Conservation (phyloP, 2,329 filamentous ascomycete genomes). For the Aspergillus pseudoglaucus region DNA sequence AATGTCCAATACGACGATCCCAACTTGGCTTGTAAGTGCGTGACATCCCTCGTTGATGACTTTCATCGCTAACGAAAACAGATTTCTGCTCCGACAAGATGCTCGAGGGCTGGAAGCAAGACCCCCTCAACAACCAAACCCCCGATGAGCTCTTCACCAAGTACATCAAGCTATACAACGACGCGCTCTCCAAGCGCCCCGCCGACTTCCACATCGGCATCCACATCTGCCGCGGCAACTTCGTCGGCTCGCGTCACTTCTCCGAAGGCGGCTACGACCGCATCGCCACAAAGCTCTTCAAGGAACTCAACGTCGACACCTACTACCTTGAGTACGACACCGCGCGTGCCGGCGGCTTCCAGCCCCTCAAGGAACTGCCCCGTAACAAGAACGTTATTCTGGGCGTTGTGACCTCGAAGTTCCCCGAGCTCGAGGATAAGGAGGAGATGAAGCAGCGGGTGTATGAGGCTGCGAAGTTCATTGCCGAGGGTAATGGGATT, state of each 20-base stretch:
- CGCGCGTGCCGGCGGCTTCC: constrained; percentile 57
- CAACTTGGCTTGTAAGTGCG: constrained; percentile 56
- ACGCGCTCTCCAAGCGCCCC: constrained; percentile 57
- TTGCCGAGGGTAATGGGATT: constrained; percentile 62
- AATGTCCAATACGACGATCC: constrained; percentile 66
- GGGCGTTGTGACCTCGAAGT: constrained; percentile 59
- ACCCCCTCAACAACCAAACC: constrained; percentile 60
- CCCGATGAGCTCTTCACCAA: constrained; percentile 66
- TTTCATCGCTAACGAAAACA: constrained; percentile 22
- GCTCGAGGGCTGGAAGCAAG: constrained; percentile 62
- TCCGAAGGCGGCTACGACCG: constrained; percentile 61
- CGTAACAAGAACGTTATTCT: constrained; percentile 58
- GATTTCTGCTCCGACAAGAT: constrained; percentile 70
- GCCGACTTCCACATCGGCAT: constrained; percentile 69
- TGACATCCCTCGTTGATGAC: background rate
- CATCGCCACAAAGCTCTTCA: constrained; percentile 61
- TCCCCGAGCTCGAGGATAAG: constrained; percentile 56
- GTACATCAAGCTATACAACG: constrained; percentile 73
- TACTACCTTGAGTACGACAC: constrained; percentile 68
- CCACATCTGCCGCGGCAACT: constrained; percentile 64
- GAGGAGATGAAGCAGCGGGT: constrained; percentile 57
- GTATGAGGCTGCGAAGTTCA: constrained; percentile 57
- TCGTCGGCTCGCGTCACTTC: constrained; percentile 60
- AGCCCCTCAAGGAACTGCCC: constrained; percentile 57
- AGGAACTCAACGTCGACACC: constrained; percentile 56